These are phyloP conservation scores for Priceomyces haplophilus DNA, from an alignment of 805 yeast genomes.

Conservation along the genomic window DNA sequence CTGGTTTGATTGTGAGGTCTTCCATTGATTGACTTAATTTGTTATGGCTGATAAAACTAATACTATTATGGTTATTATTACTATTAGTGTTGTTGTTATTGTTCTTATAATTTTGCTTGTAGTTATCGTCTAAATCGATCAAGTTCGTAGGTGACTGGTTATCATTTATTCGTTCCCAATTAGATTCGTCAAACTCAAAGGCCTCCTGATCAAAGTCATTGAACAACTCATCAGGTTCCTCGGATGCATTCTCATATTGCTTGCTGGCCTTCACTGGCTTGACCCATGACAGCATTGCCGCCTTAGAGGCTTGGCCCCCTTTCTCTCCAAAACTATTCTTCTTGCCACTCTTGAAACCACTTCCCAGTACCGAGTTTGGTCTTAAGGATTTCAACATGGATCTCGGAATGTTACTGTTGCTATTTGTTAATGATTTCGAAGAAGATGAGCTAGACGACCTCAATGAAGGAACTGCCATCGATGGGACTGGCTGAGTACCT, in stretches of 20 bases:
- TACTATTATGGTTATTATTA: no score
- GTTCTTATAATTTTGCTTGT: constrained; percentile 3
- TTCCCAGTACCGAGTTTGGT: constrained; percentile 10
- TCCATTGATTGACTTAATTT: constrained; percentile 18
- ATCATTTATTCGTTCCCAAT: constrained; percentile 27
- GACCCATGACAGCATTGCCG: constrained; percentile 31
- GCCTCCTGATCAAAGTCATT: constrained; percentile 40
- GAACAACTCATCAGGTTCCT: constrained; percentile 23
- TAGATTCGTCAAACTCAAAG: constrained; percentile 16
- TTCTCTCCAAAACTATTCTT: constrained; percentile 8
- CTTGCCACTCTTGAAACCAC: constrained; percentile 11
- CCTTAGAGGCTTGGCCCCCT: constrained; percentile 23
- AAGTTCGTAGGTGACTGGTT: constrained; percentile 42
- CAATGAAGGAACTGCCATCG: constrained; percentile 26
- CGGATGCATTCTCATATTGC: constrained; percentile 6
- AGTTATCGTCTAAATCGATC: constrained; percentile 55
- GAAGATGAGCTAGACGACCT: constrained; percentile 11
- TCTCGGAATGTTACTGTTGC: constrained; percentile 14
- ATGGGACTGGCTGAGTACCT: constrained; percentile 6
- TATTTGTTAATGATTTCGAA: constrained; percentile 9
- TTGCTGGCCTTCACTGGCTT: constrained; percentile 13
- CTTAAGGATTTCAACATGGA: constrained; percentile 33
- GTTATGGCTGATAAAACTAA: no score
- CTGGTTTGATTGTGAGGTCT: constrained; percentile 19
- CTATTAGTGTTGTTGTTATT: no score